Evolutionary conservation across 805 yeast genomes (phyloP), one percentile per base, ranked within the genome.

Genomic region (Wickerhamiella sergipiensis): DNA sequence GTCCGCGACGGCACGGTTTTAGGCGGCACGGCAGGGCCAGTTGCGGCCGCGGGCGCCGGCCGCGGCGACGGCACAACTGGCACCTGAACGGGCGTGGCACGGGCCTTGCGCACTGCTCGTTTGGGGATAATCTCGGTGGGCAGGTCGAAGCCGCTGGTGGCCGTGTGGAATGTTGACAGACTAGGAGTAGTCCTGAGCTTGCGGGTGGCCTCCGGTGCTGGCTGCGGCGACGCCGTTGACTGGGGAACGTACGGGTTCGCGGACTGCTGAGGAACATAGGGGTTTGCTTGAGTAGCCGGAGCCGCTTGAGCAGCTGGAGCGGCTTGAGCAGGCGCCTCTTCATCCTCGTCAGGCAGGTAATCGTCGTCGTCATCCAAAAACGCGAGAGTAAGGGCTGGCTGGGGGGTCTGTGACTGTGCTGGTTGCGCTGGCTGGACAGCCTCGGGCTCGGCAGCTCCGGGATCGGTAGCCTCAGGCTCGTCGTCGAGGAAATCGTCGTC

Each of bases 361-460:
- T 66, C 69, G 18, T 66, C 68, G 40, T 66, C 69, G 13, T 53
- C 60, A 6, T 59, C 67, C 48, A 66, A 50, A 48, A 66, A 66
- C 4, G 67, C 57, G 26, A 66, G 55, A n/a, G 52, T 18, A 15
- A 22, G 19, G 9, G 33, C 31, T 3, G 33, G 15, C 6, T 21
- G 26, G 6, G 45, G 24, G 1, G 31, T 13, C 10, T 38, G 39
- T 12, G 38, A 21, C 4, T 40, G 26, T 4, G 29, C 49, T 12
- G 48, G 33, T n/a, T n/a, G n/a, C n/a, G n/a, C n/a, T n/a, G n/a
- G n/a, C n/a, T n/a, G n/a, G n/a, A n/a, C n/a, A n/a, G n/a, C n/a
- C n/a, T n/a, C n/a, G n/a, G n/a, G n/a, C n/a, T n/a, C n/a, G 26
- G 45, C 45, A 3, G 52, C 45, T 15, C 48, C 42, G 21, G 45